Base-by-base conservation (phyloP, 345 rosid species). In the Pelargonium nanum region DNA sequence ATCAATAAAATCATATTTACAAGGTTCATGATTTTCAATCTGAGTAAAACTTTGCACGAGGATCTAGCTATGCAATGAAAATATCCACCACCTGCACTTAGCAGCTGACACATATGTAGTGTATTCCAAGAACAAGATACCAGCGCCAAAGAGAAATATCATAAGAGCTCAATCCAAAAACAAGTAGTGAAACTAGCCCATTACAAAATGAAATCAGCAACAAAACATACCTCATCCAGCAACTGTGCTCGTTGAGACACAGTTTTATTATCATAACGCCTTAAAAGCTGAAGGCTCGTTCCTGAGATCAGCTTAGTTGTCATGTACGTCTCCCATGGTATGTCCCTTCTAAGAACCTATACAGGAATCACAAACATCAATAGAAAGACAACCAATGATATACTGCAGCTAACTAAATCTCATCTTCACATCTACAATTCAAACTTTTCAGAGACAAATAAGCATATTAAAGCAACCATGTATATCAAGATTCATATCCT, bases 251-350 rank as follows among this genome's bases (percentile, higher is more conserved):
- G 83, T 66, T 76, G 70, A 76, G 82, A 90, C 61, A 87, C 96
- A 26, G 89, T 50, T 77, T 75, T 83, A 30, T 86, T 87, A 65
- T 93, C 99, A 65, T 81, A 93, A 23, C 96, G 87, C 81, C 96
- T 85, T 61, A 93, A 61, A 61, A 77, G 84, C 77, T 86, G 99
- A 68, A 93, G 96, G 72, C 81, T 87, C 5, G 92, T 77, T 48
- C 86, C 90, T 10, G 97, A 80, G 55, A 93, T 82, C 69, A 93
- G 84, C 81, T 90, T 84, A 24, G 99, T 93, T 52, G 83, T 75
- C 96, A 82, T 81, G 77, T 93, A 93, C n/a, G 97, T 82, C 81
- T 87, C 97, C 99, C 97, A 90, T 61, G 99, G 99, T 74, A 93
- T 93, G 58, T 87, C 99, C 77, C 99, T 82, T 82, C 70, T 82